Percentiles rank a stretch among this genome's conserved stretches.
phyloP scores from a whole-genome alignment of 176 grass and related monocot genomes.

The Triticum timopheevii region DNA sequence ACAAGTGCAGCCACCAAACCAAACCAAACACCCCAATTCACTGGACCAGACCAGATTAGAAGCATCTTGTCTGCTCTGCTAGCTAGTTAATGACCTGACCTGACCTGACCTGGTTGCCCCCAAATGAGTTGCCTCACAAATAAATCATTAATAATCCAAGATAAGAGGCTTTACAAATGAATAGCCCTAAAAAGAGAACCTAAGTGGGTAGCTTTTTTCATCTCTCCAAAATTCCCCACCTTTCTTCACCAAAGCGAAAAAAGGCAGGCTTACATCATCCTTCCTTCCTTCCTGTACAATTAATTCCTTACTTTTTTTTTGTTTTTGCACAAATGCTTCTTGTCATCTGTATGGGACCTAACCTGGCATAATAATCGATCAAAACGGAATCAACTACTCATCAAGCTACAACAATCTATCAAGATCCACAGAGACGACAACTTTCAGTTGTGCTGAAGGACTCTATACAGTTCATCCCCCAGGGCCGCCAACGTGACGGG shows the following conservation, averaged over 20 bases:
- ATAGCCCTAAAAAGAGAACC: background rate
- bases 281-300: constrained; percentile 35
- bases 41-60: too few relatives aligned
- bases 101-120: too few relatives aligned
- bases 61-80: too few relatives aligned
- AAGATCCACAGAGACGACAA: too few relatives aligned
- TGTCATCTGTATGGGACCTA: constrained; percentile 39
- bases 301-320: constrained; percentile 4
- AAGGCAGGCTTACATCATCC: constrained; percentile 37
- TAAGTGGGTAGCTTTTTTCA: background rate
- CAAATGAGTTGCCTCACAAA: constrained; percentile 17
- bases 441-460: constrained; percentile 76
- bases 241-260: constrained; percentile 18
- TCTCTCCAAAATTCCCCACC: background rate
- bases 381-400: constrained; percentile 17
- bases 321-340: constrained; percentile 25
- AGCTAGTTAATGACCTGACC: too few relatives aligned
- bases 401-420: constrained; percentile 39
- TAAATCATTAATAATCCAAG: background rate
- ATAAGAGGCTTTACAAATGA: background rate
- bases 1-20: constrained; percentile 17
- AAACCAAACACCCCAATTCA: background rate
- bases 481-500: constrained; percentile 61
- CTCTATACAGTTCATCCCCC: constrained; percentile 88
- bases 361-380: constrained; percentile 36